Evolutionary conservation across 1,284 basidiomycete genomes (phyloP).

Genomic region (Marasmius sp.): DNA sequence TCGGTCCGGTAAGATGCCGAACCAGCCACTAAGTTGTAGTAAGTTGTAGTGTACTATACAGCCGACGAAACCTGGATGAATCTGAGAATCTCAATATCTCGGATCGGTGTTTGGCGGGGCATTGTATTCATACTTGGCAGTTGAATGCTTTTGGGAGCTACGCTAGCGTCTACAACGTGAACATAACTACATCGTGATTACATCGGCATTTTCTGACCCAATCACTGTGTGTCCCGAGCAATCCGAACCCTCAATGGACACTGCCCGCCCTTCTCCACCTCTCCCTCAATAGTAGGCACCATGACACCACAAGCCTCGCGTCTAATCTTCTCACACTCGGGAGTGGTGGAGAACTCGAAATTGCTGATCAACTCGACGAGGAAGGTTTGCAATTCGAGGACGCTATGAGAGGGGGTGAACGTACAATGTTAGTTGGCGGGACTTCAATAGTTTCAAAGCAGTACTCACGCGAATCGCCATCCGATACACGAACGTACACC

Average conservation of each 20-base stretch:
- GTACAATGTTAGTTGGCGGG: background rate
- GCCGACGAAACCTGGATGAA: too few relatives aligned
- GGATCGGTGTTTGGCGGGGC: too few relatives aligned
- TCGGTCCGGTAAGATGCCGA: too few relatives aligned
- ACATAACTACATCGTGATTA: too few relatives aligned
- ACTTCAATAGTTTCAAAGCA: conserved; percentile 4
- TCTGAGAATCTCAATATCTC: too few relatives aligned
- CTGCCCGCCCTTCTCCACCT: background rate
- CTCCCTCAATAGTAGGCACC: conserved; percentile 24
- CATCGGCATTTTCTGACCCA: too few relatives aligned
- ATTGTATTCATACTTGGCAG: too few relatives aligned
- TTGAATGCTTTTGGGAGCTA: too few relatives aligned
- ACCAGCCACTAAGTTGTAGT: too few relatives aligned
- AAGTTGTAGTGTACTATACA: too few relatives aligned
- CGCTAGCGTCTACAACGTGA: too few relatives aligned
- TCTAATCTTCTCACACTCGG: conserved; percentile 35
- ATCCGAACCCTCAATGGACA: background rate
- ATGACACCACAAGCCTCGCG: conserved; percentile 43
- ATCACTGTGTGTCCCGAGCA: background rate
- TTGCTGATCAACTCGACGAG: conserved; percentile 45
- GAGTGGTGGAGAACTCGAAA: conserved; percentile 46
- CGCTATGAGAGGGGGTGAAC: too few relatives aligned
- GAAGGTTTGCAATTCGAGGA: conserved; percentile 52
- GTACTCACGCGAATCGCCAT: conserved; percentile 49
- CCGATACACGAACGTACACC: conserved; percentile 44